Evolutionary conservation across 2,329 filamentous ascomycete genomes (phyloP), one percentile per base, ranked within the genome.

Genomic region (Curvularia lunata): DNA sequence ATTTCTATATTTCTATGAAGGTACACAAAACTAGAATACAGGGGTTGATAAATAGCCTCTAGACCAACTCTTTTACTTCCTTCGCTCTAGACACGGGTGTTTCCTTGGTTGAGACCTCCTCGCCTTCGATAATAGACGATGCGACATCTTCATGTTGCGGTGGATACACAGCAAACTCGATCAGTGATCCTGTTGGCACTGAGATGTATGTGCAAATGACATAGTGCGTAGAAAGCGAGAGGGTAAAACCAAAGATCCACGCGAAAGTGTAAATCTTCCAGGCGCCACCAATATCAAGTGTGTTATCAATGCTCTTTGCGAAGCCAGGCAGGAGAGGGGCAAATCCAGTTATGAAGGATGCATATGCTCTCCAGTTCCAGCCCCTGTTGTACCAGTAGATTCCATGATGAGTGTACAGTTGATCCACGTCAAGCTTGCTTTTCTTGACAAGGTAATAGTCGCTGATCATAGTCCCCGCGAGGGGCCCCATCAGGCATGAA

Each of bases 261-360:
- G 76, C 76, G 55, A 80, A 80, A 23, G 76, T 75, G 52, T 79
- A 79, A 28, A 77, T 73, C 67, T 77, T 78, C 75, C 76, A 78
- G 23, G 73, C 74, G 47, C 75, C 77, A 23, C 76, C 74, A 50
- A 79, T 74, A 49, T 79, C 67, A 41, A 79, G 68, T 7, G 50
- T 68, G 19, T 61, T 59, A 3, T 76, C 56, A 55, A 80, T 79
- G 27, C 70, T 75, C 61, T 78, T 78, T 9, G 74, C 71, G 61
- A 78, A 79, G 28, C 76, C 72, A 4, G 77, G 74, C 32, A 79
- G 57, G 53, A 78, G 70, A 46, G 69, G 70, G 27, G 72, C 63
- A 49, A 75, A 75, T 2, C 70, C 74, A 13, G 67, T 58, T 23
- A 71, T 38, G 50, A 75, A 75, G 13, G 72, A 71, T 12, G 56